A percentile compares a stretch with the other conserved stretches of the same genome.
Conservation (phyloP, 495 filamentous ascomycete genomes). For the Penicillium fimorum region DNA sequence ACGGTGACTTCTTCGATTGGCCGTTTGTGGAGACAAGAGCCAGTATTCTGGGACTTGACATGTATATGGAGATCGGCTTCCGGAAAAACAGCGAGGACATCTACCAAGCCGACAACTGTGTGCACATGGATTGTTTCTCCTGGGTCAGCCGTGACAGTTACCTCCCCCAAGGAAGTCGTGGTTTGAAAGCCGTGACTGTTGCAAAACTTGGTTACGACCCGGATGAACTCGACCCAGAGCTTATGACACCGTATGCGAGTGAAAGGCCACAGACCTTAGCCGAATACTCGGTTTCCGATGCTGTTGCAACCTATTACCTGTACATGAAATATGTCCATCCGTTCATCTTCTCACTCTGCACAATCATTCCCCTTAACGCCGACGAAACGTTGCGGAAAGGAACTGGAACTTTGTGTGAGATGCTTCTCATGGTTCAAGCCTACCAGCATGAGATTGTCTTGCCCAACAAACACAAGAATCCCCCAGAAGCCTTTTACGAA, state of each 20-base stretch:
- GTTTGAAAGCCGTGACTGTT: constrained; percentile 95
- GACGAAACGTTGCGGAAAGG: constrained; percentile 94
- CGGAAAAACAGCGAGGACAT: constrained; percentile 91
- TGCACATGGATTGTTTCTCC: constrained; percentile 98
- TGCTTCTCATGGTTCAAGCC: constrained; percentile 98
- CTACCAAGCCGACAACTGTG: constrained; percentile 91
- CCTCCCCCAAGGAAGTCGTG: constrained; percentile 93
- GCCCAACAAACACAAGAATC: constrained; percentile 93
- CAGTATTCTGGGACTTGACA: constrained; percentile 93
- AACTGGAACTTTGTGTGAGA: constrained; percentile 96
- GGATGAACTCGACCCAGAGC: constrained; percentile 94
- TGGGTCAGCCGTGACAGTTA: constrained; percentile 99
- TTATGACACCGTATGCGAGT: constrained; percentile 93
- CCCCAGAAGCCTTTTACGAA: constrained; percentile 92
- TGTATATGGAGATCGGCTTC: constrained; percentile 98
- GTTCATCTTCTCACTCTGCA: constrained; percentile 98
- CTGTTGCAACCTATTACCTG: constrained; percentile 96
- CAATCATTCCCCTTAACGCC: constrained; percentile 87
- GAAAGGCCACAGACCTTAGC: constrained; percentile 92
- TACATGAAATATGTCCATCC: constrained; percentile 99
- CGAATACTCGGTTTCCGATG: constrained; percentile 98
- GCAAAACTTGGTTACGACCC: constrained; percentile 98
- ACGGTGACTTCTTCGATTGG: constrained; percentile 99
- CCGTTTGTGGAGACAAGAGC: constrained; percentile 94
- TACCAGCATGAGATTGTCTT: constrained; percentile 89